Evolutionary conservation across 1,284 basidiomycete genomes (phyloP).

Genomic region (Apiotrichum laibachii): DNA sequence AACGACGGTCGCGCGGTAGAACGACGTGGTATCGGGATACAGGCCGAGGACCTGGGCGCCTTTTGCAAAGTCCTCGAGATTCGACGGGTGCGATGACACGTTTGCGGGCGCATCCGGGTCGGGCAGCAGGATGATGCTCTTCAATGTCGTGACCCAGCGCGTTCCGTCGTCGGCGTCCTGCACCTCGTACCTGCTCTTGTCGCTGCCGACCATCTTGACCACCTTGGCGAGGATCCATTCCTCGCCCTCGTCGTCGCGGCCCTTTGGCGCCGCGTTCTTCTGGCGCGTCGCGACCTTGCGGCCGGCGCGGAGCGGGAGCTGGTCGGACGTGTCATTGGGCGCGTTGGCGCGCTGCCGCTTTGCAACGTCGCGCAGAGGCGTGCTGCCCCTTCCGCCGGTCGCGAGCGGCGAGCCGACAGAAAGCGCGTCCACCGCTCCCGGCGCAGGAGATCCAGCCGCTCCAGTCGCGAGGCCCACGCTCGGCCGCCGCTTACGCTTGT

Average conservation of each 20-base stretch:
- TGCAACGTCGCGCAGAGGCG: conserved; percentile 13
- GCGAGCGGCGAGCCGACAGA: conserved; percentile 21
- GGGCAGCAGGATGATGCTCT: conserved; percentile 54
- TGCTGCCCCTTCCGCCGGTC: conserved; percentile 6
- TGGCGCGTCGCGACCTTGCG: conserved; percentile 50
- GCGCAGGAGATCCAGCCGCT: conserved; percentile 7
- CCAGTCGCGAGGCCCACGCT: conserved; percentile 9
- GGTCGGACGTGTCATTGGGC: conserved; percentile 31
- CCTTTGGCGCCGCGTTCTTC: conserved; percentile 20
- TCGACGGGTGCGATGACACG: conserved; percentile 47
- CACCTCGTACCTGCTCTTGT: conserved; percentile 49
- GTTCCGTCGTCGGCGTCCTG: conserved; percentile 44
- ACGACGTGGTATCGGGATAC: conserved; percentile 56
- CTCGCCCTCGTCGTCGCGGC: conserved; percentile 25
- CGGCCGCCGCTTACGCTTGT: conserved; percentile 21
- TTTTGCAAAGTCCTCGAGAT: conserved; percentile 45
- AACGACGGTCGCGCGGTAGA: conserved; percentile 54
- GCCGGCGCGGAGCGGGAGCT: conserved; percentile 51
- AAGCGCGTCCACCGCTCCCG: conserved; percentile 10
- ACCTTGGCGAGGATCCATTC: conserved; percentile 54
- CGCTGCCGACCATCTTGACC: conserved; percentile 42
- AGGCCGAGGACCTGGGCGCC: conserved; percentile 52
- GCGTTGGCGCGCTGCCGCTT: conserved; percentile 19
- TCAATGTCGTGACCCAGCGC: conserved; percentile 52
- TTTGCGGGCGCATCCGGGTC: conserved; percentile 42